Evolutionary conservation across 345 rosid species (phyloP), one percentile per base, ranked within the genome.

Genomic region (Isatis tinctoria): DNA sequence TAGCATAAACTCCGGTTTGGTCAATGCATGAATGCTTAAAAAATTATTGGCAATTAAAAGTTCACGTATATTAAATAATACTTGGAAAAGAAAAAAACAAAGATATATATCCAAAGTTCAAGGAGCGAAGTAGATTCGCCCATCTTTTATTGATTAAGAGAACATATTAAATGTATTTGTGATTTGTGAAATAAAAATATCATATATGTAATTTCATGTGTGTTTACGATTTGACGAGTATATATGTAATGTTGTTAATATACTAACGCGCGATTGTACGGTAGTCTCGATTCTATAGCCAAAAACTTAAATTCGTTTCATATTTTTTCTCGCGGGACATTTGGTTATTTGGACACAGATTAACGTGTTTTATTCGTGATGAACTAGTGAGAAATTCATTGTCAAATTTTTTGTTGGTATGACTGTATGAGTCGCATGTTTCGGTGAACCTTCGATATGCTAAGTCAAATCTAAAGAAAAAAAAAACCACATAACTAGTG

Each of bases 81-180:
- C 26, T 59, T 10, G 14, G 22, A 52, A 2, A 43, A n/a, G 35
- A 24, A 22, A 52, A 10, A 18, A 26, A 13, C 33, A 51, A 41
- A 65, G 0, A 66, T 59, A 36, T 60, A 48, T 61, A 40, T 60
- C n/a, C 43, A 36, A 67, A 73, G 54, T 54, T 11, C 43, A 28
- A 32, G 68, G 44, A 58, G 56, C 74, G 74, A 74, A 48, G 20
- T 51, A 30, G 36, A 18, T 52, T 68, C 74, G 63, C 74, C 45
- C 37, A 60, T 6, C 61, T 17, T 58, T 67, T 48, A 59, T 49
- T 20, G 44, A 39, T 48, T 44, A 59, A 27, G 14, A 36, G 3
- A 58, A 59, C 8, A 18, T 35, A 54, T 16, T 45, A 70, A 70
- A n/a, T 20, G 28, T 44, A 28, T 49, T 8, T 75, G 54, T 39